Base-by-base conservation (phyloP, 73 alveolate species). In the Paramecium primaurelia region DNA sequence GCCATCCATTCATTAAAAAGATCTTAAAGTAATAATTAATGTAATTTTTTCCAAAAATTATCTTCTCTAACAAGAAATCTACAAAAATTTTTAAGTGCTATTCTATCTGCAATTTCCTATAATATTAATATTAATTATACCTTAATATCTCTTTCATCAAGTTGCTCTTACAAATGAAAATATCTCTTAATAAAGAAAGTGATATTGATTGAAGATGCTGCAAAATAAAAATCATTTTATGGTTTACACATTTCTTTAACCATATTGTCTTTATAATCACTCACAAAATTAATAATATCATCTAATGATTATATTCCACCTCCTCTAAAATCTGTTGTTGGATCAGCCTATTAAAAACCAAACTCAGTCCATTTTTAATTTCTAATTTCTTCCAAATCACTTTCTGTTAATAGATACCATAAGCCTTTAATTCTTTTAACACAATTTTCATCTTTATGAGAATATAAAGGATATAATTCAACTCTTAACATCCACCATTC, bases 271-370 rank as follows among this genome's bases (percentile, higher is more conserved):
- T 54, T 54, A 58, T 92, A 93, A 64, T 95, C 93, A 26, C 71
- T 77, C 11, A 86, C 71, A 87, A 93, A 95, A 77, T 93, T 92
- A 34, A 83, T 94, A 92, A 95, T 95, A 12, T 94, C 92, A 40
- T 91, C 95, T 34, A 95, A 88, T 3, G 98, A 93, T 88, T 86
- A 92, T 11, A 95, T 77, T 1, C 98, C 98, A 4, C 98, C 98
- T 7, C 97, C 98, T 69, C 98, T 92, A 80, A 95, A 95, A 87
- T 95, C 98, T 3, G 96, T 93, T 34, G 97, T 71, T 14, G 98
- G 98, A 69, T 95, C 93, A n/a, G 83, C 86, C 20, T 95, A 86
- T 47, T 95, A 94, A 77, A 95, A 95, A 10, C 98, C 98, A 77
- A 93, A 86, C 83, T 92, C 93, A 88, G 93, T 92, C 98, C 98